Evolutionary conservation across 306 rosid species (phyloP), one percentile per base, ranked within the genome.

Genomic region (Amphicarpaea edgeworthii): DNA sequence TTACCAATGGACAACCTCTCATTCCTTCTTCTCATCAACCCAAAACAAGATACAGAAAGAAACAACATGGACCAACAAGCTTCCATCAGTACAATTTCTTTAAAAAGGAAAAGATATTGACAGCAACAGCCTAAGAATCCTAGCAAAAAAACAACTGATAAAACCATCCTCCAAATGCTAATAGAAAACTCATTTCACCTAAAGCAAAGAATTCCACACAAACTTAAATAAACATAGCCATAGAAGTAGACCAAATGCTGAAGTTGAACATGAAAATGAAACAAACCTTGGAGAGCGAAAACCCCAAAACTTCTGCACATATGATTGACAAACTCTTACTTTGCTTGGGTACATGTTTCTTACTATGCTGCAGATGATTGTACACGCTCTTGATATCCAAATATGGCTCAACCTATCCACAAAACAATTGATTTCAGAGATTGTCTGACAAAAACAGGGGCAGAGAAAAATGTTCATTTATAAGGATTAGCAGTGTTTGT

Each of bases 281-380:
- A 49, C 90, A 86, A 84, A 92, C 97, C 97, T 94, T 94, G 15
- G 95, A 90, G 75, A 94, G 93, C 49, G 95, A 66, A 61, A 86
- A 72, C 70, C 89, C 96, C 85, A 91, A 68, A 28, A 91, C 61
- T 85, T 94, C 96, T 75, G 81, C 84, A 77, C 92, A 92, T 72
- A 91, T 87, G 59, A 86, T 86, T 54, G 97, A 84, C 69, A 94
- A 81, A 83, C 98, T 90, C 86, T 88, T 90, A 70, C 21, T 76
- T 76, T 94, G 86, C 82, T 88, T 91, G 0, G 93, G 42, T 17
- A 32, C 70, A 83, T 73, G 67, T 81, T 83, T 89, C 84, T 86
- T 90, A 32, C 9, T 30, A 40, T 70, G 86, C 51, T 86, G 93
- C 47, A 94, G 78, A 83, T 83, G 88, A 82, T 82, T 85, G 85